Evolutionary conservation across 306 rosid species (phyloP).

Genomic region (Sindora glabra): DNA sequence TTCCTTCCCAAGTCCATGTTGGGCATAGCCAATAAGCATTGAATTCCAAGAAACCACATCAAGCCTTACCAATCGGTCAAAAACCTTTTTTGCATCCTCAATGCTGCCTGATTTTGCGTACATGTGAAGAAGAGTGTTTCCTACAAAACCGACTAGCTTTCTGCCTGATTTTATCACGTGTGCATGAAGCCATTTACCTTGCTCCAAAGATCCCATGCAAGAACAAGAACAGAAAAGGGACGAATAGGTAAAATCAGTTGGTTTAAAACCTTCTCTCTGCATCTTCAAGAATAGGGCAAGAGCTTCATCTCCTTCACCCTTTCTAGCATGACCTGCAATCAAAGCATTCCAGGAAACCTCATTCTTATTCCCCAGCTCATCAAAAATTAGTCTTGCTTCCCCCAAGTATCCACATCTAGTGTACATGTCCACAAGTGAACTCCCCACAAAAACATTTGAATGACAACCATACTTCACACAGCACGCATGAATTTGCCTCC

Average conservation of each 20-base stretch:
- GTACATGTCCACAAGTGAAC: slow-evolving; percentile 51
- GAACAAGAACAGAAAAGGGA: slow-evolving; percentile 31
- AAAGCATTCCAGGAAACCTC: slow-evolving; percentile 50
- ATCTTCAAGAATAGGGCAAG: slow-evolving; percentile 27
- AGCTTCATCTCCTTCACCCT: slow-evolving; percentile 35
- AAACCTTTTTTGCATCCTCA: slow-evolving; percentile 42
- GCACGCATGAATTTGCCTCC: slow-evolving; percentile 36
- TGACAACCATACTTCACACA: slow-evolving; percentile 28
- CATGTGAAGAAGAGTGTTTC: slow-evolving; percentile 50
- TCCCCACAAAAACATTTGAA: slow-evolving; percentile 35
- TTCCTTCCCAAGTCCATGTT: slow-evolving; percentile 47
- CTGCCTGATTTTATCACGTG: slow-evolving; percentile 29
- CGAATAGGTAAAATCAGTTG: slow-evolving; percentile 36
- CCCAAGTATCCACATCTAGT: slow-evolving; percentile 32
- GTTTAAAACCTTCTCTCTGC: slow-evolving; percentile 32
- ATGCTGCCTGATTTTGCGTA: slow-evolving; percentile 43
- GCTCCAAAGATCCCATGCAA: slow-evolving; percentile 31
- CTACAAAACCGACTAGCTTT: slow-evolving; percentile 32
- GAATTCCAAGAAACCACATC: slow-evolving; percentile 48
- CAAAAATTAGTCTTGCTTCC: slow-evolving; percentile 32
- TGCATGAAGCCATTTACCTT: slow-evolving; percentile 43
- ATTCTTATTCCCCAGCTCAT: slow-evolving; percentile 27
- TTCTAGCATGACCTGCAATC: slow-evolving; percentile 33
- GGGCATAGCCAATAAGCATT: slow-evolving; percentile 46
- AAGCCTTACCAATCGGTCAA: slow-evolving; percentile 19